Percentiles rank a stretch among this genome's conserved stretches.
These are phyloP conservation scores for Lathyrus aphaca DNA, from an alignment of 306 rosid genomes.

Conservation along the genomic window DNA sequence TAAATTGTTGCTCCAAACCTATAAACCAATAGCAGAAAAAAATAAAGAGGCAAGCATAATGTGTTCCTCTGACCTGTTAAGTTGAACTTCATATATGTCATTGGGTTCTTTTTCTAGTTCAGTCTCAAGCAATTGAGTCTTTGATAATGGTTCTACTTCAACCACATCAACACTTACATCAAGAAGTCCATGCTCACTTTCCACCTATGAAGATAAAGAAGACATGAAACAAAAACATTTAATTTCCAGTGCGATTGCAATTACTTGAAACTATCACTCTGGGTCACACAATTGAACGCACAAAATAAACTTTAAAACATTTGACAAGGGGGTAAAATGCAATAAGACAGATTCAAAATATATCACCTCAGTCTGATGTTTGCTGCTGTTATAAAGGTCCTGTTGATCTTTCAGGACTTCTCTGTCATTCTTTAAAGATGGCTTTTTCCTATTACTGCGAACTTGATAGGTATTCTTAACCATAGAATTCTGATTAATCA, in stretches of 20 bases:
- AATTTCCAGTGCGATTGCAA: constrained; percentile 24
- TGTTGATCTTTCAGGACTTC: constrained; percentile 57
- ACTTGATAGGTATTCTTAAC: constrained; percentile 56
- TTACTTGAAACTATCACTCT: constrained; percentile 21
- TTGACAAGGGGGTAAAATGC: constrained; percentile 34
- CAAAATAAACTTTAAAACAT: constrained; percentile 8
- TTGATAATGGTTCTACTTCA: constrained; percentile 56
- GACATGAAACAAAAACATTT: constrained; percentile 35
- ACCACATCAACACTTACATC: constrained; percentile 54
- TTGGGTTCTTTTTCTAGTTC: constrained; percentile 69
- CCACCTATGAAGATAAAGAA: constrained; percentile 55
- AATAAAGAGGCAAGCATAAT: constrained; percentile 4
- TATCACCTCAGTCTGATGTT: constrained; percentile 65
- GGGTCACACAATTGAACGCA: neutral
- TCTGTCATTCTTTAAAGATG: constrained; percentile 54
- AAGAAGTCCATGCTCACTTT: constrained; percentile 52
- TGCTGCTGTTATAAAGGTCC: constrained; percentile 41
- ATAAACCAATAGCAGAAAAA: neutral
- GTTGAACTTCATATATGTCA: constrained; percentile 59
- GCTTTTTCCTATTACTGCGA: constrained; percentile 59
- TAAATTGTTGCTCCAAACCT: no score
- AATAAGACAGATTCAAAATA: constrained; percentile 38
- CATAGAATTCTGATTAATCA: constrained; percentile 55
- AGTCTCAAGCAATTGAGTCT: constrained; percentile 62
- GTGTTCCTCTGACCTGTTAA: constrained; percentile 55